Percentiles rank a stretch among this genome's conserved stretches.
Evolutionary conservation across 2,329 filamentous ascomycete species (phyloP).

Genomic region (Calonectria ilicicola): DNA sequence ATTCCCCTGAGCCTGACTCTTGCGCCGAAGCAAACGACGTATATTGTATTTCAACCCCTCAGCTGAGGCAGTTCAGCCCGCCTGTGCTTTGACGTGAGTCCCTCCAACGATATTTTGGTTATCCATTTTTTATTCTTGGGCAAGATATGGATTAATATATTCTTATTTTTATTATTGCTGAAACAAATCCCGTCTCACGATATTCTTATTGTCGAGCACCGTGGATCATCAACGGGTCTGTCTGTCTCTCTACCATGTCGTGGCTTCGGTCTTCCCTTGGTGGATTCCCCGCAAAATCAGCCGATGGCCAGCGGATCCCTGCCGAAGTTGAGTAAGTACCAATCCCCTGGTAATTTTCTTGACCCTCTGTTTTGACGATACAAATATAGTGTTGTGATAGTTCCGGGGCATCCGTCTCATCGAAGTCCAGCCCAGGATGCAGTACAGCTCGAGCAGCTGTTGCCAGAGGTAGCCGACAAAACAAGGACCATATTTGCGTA

Average conservation of each 20-base stretch:
- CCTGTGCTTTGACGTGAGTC: background rate
- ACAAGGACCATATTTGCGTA: background rate
- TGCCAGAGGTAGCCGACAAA: background rate
- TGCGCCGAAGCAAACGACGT: background rate
- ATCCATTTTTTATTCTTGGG: background rate
- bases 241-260: background rate
- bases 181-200: background rate
- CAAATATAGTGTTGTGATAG: background rate
- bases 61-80: background rate
- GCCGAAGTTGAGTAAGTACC: slow-evolving; percentile 8
- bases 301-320: background rate
- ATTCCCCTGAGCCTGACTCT: slow-evolving; percentile 14
- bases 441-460: background rate
- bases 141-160: background rate
- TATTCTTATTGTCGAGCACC: background rate
- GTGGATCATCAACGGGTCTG: background rate
- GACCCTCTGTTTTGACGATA: background rate
- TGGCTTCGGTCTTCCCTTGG: slow-evolving; percentile 5
- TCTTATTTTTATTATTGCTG: background rate
- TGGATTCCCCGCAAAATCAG: background rate
- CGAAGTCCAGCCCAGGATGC: background rate
- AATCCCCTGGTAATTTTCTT: background rate
- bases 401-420: background rate
- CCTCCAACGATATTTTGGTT: background rate
- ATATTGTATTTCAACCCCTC: background rate